These are phyloP conservation scores for Alternaria ethzedia DNA, from an alignment of 2,329 filamentous ascomycete genomes.

Conservation along the genomic window DNA sequence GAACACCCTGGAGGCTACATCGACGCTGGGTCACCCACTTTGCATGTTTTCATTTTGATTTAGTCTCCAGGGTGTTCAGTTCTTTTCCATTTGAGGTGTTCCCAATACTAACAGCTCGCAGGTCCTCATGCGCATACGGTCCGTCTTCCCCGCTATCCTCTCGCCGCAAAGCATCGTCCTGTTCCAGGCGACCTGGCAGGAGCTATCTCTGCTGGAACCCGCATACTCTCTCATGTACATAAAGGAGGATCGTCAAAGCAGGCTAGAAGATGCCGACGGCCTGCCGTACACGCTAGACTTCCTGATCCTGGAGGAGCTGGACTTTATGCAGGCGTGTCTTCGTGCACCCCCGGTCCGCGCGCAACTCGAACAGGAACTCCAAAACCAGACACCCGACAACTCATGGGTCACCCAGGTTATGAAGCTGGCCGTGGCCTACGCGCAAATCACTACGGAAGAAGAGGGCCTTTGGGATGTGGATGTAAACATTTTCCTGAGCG, in stretches of 20 bases:
- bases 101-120: constrained; percentile 49
- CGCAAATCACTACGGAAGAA: constrained; percentile 89
- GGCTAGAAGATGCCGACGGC: constrained; percentile 86
- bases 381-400: constrained; percentile 58
- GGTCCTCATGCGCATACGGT: constrained; percentile 85
- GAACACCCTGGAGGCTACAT: not conserved
- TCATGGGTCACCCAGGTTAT: constrained; percentile 89
- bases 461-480: constrained; percentile 97
- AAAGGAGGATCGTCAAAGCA: constrained; percentile 81
- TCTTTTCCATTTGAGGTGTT: not conserved
- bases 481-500: constrained; percentile 91
- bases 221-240: constrained; percentile 86
- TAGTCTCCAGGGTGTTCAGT: not conserved
- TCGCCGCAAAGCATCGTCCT: constrained; percentile 81
- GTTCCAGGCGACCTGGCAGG: constrained; percentile 89
- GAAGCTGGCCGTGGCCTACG: constrained; percentile 82
- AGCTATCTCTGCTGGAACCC: constrained; percentile 74
- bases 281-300: constrained; percentile 96
- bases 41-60: not conserved
- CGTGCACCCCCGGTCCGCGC: constrained; percentile 86
- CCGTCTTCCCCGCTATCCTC: constrained; percentile 80
- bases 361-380: constrained; percentile 82
- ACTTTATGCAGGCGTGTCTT: constrained; percentile 91
- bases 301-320: constrained; percentile 89
- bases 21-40: not conserved